phyloP scores from a whole-genome alignment of 345 rosid species.

The Draba incana region DNA sequence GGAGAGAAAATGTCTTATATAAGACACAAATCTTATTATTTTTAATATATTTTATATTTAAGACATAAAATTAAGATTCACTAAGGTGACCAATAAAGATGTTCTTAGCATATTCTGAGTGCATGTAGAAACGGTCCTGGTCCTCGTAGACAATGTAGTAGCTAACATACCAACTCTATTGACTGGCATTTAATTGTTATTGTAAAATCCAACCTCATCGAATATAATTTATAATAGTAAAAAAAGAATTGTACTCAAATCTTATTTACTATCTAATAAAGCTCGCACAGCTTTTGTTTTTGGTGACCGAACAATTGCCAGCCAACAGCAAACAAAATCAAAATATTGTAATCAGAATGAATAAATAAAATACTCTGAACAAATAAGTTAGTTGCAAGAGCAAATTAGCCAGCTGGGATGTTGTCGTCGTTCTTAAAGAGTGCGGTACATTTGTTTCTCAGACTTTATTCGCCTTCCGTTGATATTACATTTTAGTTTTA shows the following conservation, averaged over 20 bases:
- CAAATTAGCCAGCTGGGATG: slow-evolving; percentile 29
- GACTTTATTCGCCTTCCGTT: neutral
- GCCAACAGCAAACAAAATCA: slow-evolving; percentile 34
- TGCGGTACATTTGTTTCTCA: neutral
- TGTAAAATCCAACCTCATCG: slow-evolving; percentile 21
- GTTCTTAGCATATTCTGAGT: too few relatives aligned
- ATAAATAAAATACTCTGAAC: slow-evolving; percentile 20
- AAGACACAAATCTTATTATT: too few relatives aligned
- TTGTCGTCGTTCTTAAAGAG: slow-evolving; percentile 6
- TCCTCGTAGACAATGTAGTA: neutral
- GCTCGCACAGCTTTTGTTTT: slow-evolving; percentile 12
- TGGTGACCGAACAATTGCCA: slow-evolving; percentile 26
- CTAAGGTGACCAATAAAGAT: too few relatives aligned
- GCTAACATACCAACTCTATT: slow-evolving; percentile 23
- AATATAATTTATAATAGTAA: neutral
- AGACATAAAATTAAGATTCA: too few relatives aligned
- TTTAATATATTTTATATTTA: too few relatives aligned
- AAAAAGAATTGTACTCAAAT: neutral
- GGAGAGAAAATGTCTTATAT: too few relatives aligned
- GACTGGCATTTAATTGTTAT: slow-evolving; percentile 14
- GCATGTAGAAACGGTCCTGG: too few relatives aligned
- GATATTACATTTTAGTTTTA: too few relatives aligned
- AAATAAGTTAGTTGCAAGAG: slow-evolving; percentile 37
- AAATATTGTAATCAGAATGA: neutral
- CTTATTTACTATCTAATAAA: neutral